A percentile compares a stretch with the other conserved stretches of the same genome.
Evolutionary conservation across 2,329 filamentous ascomycete species (phyloP).

Genomic region (Calonectria hawksworthii): DNA sequence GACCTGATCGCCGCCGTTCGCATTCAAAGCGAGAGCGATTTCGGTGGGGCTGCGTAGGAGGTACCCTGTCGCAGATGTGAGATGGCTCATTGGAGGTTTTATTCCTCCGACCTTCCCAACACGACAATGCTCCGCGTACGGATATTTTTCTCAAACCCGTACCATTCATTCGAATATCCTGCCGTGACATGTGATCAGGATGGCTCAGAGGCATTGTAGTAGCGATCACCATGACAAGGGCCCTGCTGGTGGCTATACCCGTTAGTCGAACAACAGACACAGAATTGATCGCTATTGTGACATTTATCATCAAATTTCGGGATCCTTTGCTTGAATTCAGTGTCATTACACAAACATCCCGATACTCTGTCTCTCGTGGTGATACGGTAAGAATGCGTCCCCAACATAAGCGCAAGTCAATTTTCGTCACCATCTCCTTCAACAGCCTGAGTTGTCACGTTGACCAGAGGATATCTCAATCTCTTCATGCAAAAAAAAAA

Average conservation of each 20-base stretch:
- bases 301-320: not conserved
- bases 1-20: not conserved
- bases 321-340: not conserved
- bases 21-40: not conserved
- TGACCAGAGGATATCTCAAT: too few relatives aligned
- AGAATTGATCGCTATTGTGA: not conserved
- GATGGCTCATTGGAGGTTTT: not conserved
- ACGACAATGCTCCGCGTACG: not conserved
- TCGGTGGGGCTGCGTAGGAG: not conserved
- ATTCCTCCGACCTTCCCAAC: not conserved
- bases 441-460: too few relatives aligned
- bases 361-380: not conserved
- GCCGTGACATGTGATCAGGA: not conserved
- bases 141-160: not conserved
- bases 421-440: not conserved
- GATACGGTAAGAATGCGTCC: not conserved
- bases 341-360: not conserved
- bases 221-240: not conserved
- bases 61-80: not conserved
- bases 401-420: not conserved
- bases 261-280: not conserved
- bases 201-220: not conserved
- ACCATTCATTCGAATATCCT: not conserved
- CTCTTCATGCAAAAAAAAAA: not conserved
- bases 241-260: not conserved